These are phyloP conservation scores for Paramecium primaurelia DNA, from an alignment of 73 alveolate species.

Conservation along the genomic window DNA sequence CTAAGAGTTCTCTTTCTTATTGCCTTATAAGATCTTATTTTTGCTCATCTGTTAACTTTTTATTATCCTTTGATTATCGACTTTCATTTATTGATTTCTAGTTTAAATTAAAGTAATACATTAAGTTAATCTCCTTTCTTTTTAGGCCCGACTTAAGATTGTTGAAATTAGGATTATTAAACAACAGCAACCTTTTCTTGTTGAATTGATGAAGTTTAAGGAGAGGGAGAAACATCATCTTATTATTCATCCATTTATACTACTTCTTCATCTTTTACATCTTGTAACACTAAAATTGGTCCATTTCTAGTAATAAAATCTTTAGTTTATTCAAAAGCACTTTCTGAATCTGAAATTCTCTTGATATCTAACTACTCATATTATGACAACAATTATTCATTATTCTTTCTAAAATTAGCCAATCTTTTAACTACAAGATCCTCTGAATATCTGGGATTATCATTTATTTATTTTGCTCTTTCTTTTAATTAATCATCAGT, in stretches of 20 bases:
- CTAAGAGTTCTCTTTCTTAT: conserved; percentile 79
- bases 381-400: background rate
- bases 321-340: background rate
- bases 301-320: background rate
- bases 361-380: conserved; percentile 27
- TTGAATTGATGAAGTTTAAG: background rate
- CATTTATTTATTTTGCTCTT: background rate
- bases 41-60: conserved; percentile 9
- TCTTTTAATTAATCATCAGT: conserved; percentile 35
- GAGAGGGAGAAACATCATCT: background rate
- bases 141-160: background rate
- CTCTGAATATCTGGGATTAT: background rate
- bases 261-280: background rate
- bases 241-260: background rate
- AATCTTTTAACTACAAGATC: background rate
- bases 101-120: background rate
- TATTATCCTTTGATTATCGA: background rate
- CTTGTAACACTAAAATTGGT: background rate
- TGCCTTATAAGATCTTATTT: conserved; percentile 46
- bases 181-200: background rate
- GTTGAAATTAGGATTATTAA: background rate
- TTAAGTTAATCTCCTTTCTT: background rate
- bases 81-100: conserved; percentile 44
- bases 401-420: conserved; percentile 43
- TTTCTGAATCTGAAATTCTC: background rate